Percentiles rank a stretch among this genome's conserved stretches.
Conservation (phyloP, 2,329 filamentous ascomycete species). For the Plenodomus lindquistii region DNA sequence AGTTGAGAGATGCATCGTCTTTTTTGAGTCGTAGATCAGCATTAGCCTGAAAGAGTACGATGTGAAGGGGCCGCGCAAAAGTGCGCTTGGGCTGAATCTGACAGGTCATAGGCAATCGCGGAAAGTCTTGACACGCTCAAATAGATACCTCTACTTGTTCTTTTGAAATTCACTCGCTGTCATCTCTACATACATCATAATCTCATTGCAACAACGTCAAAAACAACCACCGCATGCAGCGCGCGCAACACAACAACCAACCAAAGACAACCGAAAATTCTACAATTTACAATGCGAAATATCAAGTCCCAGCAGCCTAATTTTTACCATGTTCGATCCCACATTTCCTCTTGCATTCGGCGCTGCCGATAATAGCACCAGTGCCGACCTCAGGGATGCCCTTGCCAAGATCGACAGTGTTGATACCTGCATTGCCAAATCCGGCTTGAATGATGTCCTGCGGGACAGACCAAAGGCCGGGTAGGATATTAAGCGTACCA, state of each 20-base stretch:
- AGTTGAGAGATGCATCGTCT: too few species aligned
- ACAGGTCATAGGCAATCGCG: too few species aligned
- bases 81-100: too few species aligned
- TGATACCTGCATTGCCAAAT: conserved; percentile 44
- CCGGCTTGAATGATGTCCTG: conserved; percentile 49
- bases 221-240: background rate
- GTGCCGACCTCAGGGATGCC: conserved; percentile 48
- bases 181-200: background rate
- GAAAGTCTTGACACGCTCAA: too few species aligned
- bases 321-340: conserved; percentile 15
- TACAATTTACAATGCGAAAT: background rate
- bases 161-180: background rate
- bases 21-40: too few species aligned
- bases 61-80: too few species aligned
- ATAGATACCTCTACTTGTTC: too few species aligned
- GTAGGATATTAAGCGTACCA: conserved; percentile 55
- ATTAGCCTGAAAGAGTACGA: too few species aligned
- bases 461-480: conserved; percentile 48
- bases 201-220: background rate
- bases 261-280: background rate
- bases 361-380: conserved; percentile 48
- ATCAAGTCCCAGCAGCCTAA: background rate
- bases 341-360: conserved; percentile 46
- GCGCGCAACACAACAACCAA: background rate
- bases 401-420: conserved; percentile 34